Conservation (phyloP, 2,329 filamentous ascomycete genomes). For the Diaporthe eres region DNA sequence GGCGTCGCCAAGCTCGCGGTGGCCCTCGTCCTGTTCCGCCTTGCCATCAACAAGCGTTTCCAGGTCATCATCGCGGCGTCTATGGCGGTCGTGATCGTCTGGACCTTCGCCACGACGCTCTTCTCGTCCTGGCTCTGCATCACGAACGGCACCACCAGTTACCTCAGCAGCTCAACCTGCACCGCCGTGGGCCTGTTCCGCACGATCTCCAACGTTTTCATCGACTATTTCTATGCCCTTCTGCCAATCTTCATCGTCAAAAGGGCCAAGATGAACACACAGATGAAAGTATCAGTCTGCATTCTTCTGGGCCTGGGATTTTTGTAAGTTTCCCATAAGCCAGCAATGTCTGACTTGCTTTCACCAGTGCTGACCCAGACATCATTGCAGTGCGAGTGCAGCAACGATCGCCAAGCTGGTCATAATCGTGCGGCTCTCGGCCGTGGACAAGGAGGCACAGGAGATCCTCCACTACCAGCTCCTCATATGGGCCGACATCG, state of each 20-base stretch:
- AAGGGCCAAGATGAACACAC: slow-evolving; percentile 47
- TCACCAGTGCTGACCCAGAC: background rate
- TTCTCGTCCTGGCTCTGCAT: slow-evolving; percentile 51
- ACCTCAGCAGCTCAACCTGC: slow-evolving; percentile 48
- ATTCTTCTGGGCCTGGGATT: slow-evolving; percentile 50
- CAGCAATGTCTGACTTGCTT: background rate
- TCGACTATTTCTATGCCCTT: slow-evolving; percentile 53
- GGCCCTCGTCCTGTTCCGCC: slow-evolving; percentile 51
- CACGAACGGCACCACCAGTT: slow-evolving; percentile 48
- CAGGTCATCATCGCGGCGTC: slow-evolving; percentile 47
- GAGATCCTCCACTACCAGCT: slow-evolving; percentile 49
- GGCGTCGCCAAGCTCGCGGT: slow-evolving; percentile 52
- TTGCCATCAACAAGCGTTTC: slow-evolving; percentile 46
- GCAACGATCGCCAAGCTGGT: slow-evolving; percentile 53
- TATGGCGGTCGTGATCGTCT: slow-evolving; percentile 23
- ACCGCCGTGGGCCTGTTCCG: slow-evolving; percentile 50
- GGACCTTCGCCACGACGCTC: slow-evolving; percentile 44
- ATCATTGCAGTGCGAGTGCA: slow-evolving; percentile 47
- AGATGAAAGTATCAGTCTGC: slow-evolving; percentile 49
- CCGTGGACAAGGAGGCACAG: slow-evolving; percentile 44
- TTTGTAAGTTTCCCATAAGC: slow-evolving; percentile 46
- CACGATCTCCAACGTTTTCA: slow-evolving; percentile 52
- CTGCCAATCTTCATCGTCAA: slow-evolving; percentile 50
- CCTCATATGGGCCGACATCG: slow-evolving; percentile 51
- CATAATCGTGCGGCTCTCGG: slow-evolving; percentile 48